These are phyloP conservation scores for Acer negundo DNA, from an alignment of 345 rosid genomes.

Conservation along the genomic window DNA sequence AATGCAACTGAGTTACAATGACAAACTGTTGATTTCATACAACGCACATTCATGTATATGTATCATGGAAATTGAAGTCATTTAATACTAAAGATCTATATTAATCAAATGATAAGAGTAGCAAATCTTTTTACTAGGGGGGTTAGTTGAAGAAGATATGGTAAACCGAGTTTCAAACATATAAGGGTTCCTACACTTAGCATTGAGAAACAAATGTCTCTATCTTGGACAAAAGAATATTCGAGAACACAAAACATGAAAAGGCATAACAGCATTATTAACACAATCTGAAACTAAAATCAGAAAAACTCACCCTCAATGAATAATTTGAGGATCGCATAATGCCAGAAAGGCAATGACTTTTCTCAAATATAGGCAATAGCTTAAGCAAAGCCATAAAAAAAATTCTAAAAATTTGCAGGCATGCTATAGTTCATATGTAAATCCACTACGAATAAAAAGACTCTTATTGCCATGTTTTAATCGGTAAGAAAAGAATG, in stretches of 20 bases:
- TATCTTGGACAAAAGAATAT: neutral
- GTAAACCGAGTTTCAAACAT: neutral
- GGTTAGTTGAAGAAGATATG: neutral
- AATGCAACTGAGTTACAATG: neutral
- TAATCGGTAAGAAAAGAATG: neutral
- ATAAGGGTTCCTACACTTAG: neutral
- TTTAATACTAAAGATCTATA: neutral
- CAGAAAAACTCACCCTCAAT: too few species aligned
- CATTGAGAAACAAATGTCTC: constrained; percentile 3
- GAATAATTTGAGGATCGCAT: too few species aligned
- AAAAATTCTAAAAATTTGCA: neutral
- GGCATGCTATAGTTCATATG: too few species aligned
- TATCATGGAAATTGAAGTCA: neutral
- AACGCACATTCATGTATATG: neutral
- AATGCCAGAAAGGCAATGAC: too few species aligned
- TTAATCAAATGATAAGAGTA: neutral
- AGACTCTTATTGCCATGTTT: neutral
- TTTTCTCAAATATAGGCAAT: too few species aligned
- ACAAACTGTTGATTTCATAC: neutral
- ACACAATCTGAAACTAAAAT: neutral
- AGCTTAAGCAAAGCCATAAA: too few species aligned
- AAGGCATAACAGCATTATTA: neutral
- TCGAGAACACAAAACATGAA: neutral
- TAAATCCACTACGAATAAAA: neutral
- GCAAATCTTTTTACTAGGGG: neutral